Evolutionary conservation across 306 rosid species (phyloP).

Genomic region (Vigna trinervia): DNA sequence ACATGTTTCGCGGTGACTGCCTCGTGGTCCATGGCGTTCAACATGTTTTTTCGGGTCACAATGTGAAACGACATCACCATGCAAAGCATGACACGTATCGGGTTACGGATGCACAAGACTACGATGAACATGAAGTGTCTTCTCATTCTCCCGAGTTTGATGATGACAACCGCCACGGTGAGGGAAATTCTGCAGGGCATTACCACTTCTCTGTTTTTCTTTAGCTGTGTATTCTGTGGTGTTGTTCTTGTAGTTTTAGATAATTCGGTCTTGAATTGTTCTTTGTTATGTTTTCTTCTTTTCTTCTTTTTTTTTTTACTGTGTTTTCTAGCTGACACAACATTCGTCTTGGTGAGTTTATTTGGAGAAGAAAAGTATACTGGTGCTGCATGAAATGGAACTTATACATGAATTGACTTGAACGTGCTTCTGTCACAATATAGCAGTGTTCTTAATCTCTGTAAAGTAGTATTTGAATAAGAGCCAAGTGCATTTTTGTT

Average conservation of each 20-base stretch:
- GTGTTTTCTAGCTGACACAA: too few species aligned
- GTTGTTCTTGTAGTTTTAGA: background rate
- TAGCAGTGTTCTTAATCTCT: background rate
- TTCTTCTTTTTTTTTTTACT: too few species aligned
- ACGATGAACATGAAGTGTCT: background rate
- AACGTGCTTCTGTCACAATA: background rate
- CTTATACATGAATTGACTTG: too few species aligned
- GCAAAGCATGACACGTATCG: background rate
- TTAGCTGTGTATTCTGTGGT: background rate
- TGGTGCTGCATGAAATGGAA: background rate
- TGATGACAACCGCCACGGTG: background rate
- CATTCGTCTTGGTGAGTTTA: too few species aligned
- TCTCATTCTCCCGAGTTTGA: background rate
- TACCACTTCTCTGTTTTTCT: conserved; percentile 31
- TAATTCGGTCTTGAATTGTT: background rate
- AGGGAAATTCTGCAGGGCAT: background rate
- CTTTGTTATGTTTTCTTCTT: too few species aligned
- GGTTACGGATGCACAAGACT: background rate
- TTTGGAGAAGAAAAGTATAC: too few species aligned
- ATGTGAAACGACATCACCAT: background rate
- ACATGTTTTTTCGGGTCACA: background rate
- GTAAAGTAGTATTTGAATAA: background rate
- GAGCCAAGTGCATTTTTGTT: background rate
- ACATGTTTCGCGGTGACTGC: conserved; percentile 48
- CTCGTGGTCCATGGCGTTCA: conserved; percentile 40